Percentiles rank a stretch among this genome's conserved stretches.
Evolutionary conservation across 306 rosid genomes (phyloP).

Genomic region (Betula pendula): DNA sequence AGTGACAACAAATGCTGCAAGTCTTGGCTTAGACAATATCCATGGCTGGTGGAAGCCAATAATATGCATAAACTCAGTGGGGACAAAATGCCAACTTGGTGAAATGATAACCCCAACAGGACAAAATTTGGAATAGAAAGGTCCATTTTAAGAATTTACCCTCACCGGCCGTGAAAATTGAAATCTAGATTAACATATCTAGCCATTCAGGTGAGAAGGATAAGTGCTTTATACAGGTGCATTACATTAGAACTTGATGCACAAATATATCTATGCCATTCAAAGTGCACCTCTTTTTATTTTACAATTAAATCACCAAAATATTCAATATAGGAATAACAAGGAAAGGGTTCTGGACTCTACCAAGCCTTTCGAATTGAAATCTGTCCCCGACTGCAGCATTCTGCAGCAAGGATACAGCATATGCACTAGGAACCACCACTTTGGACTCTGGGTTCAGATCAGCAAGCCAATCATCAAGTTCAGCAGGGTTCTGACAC

Average conservation of each 20-base stretch:
- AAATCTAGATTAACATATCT: neutral
- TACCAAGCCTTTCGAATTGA: constrained; percentile 98
- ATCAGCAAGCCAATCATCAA: constrained; percentile 89
- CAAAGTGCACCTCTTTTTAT: neutral
- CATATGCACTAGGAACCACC: constrained; percentile 63
- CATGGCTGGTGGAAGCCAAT: neutral
- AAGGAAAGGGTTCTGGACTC: constrained; percentile 20
- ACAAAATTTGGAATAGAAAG: neutral
- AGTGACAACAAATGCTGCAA: neutral
- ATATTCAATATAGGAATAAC: constrained; percentile 4
- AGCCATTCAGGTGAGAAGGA: neutral
- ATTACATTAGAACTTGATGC: constrained; percentile 5
- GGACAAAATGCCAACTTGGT: too few species aligned
- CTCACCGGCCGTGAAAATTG: neutral
- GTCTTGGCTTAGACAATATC: neutral
- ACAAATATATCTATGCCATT: constrained; percentile 1
- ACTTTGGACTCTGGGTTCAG: constrained; percentile 74
- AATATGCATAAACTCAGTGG: neutral
- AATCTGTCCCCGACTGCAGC: constrained; percentile 70
- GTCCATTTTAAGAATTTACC: neutral
- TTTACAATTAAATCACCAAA: neutral
- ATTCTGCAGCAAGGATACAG: constrained; percentile 48
- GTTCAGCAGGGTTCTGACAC: constrained; percentile 89
- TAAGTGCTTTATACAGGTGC: neutral
- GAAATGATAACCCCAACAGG: neutral